Conservation (phyloP, 2,329 filamentous ascomycete species). For the Aspergillus vadensis region DNA sequence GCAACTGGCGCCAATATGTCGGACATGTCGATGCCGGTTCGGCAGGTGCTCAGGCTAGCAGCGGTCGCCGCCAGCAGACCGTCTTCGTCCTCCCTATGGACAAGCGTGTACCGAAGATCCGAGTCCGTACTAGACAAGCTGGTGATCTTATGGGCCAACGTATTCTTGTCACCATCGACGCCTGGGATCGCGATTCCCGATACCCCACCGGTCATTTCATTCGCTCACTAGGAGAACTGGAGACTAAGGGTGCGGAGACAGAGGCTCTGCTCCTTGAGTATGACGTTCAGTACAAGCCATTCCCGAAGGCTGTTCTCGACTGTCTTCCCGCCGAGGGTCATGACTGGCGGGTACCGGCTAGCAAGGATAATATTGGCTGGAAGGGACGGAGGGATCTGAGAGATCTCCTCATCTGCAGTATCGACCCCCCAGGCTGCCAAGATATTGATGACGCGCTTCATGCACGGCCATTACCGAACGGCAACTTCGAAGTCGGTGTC, state of each 20-base stretch:
- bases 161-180: conserved; percentile 88
- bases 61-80: conserved; percentile 82
- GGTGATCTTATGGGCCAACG: conserved; percentile 87
- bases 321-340: conserved; percentile 90
- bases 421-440: conserved; percentile 92
- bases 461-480: conserved; percentile 79
- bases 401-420: conserved; percentile 89
- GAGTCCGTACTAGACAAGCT: conserved; percentile 86
- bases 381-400: conserved; percentile 79
- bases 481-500: conserved; percentile 93
- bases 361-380: conserved; percentile 81
- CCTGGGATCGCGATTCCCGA: conserved; percentile 90
- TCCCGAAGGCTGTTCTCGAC: conserved; percentile 92
- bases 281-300: conserved; percentile 96
- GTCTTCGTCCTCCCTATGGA: conserved; percentile 98
- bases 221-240: conserved; percentile 85
- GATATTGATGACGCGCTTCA: conserved; percentile 98
- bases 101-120: conserved; percentile 94
- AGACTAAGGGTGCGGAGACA: conserved; percentile 96
- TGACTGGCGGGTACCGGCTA: conserved; percentile 87
- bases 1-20: conserved; percentile 98
- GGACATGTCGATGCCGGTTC: conserved; percentile 91
- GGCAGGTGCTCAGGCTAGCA: conserved; percentile 69
- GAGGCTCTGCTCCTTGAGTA: conserved; percentile 92
- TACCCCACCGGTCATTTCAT: conserved; percentile 94